Percentiles rank a stretch among this genome's conserved stretches.
Conservation (phyloP, 352 stramenopile species). For the Globisporangium splendens region DNA sequence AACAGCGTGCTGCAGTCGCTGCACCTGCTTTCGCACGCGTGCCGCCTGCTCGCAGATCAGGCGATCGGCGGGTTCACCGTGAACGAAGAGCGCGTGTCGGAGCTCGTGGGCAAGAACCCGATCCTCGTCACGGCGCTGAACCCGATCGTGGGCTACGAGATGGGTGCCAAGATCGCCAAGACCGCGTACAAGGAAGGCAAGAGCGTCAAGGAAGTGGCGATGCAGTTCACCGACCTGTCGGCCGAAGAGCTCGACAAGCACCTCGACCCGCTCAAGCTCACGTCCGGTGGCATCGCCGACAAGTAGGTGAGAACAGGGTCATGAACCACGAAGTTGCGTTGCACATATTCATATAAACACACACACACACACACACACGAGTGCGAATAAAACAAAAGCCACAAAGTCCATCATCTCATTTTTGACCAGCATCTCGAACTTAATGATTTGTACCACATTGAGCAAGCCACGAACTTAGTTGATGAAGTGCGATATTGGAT, state of each 20-base stretch:
- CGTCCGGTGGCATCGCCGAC: conserved; percentile 37
- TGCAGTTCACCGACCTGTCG: conserved; percentile 40
- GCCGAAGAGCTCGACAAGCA: conserved; percentile 49
- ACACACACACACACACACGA: too few species aligned
- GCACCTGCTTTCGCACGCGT: conserved; percentile 33
- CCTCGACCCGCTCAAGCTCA: conserved; percentile 46
- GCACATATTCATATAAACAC: too few species aligned
- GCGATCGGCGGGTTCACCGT: conserved; percentile 40
- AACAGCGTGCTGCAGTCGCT: conserved; percentile 51
- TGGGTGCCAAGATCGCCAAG: conserved; percentile 56
- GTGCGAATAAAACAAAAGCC: too few species aligned
- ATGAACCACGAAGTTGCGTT: not conserved
- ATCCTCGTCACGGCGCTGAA: conserved; percentile 63
- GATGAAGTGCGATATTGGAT: too few species aligned
- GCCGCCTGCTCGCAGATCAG: conserved; percentile 37
- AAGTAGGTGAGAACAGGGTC: conserved; percentile 9
- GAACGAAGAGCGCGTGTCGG: conserved; percentile 37
- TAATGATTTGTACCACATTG: too few species aligned
- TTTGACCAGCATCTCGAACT: too few species aligned
- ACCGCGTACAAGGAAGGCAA: conserved; percentile 50
- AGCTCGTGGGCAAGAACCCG: conserved; percentile 49
- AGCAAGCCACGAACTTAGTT: too few species aligned
- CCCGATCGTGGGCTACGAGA: conserved; percentile 54
- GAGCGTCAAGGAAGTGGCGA: conserved; percentile 45
- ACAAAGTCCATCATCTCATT: too few species aligned